Percentiles rank a stretch among this genome's conserved stretches.
Evolutionary conservation across 345 rosid genomes (phyloP).

Genomic region (Acer negundo): DNA sequence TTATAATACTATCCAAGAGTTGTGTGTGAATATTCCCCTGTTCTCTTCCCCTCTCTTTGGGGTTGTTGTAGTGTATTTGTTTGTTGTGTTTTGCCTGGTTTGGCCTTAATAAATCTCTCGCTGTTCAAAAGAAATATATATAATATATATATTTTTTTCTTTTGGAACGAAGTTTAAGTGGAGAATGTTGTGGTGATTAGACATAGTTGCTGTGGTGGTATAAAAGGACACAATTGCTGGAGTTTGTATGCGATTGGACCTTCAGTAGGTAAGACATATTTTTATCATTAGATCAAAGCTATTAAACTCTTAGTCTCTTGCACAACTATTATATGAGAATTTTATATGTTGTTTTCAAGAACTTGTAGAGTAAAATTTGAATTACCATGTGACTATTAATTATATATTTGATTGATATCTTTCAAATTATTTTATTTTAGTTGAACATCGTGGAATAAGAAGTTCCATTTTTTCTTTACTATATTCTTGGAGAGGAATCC

Average conservation of each 20-base stretch:
- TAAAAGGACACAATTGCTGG: conserved; percentile 86
- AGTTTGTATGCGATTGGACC: too few relatives aligned
- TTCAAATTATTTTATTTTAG: not conserved
- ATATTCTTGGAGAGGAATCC: conserved; percentile 31
- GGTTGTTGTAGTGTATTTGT: too few relatives aligned
- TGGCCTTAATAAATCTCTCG: too few relatives aligned
- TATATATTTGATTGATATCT: not conserved
- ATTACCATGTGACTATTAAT: not conserved
- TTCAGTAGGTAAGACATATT: conserved; percentile 40
- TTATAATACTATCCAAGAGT: conserved; percentile 5
- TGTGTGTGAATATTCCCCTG: not conserved
- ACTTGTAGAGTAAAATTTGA: not conserved
- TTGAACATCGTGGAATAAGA: not conserved
- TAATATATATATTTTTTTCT: not conserved
- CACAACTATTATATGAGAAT: too few relatives aligned
- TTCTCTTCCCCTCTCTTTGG: too few relatives aligned
- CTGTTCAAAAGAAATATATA: too few relatives aligned
- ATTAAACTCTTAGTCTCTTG: too few relatives aligned
- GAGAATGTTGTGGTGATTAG: conserved; percentile 86
- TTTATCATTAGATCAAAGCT: not conserved
- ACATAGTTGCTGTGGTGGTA: conserved; percentile 96
- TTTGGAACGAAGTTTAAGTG: conserved; percentile 49
- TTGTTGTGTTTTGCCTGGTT: too few relatives aligned
- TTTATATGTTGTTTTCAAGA: not conserved
- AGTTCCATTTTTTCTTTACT: conserved; percentile 4